Evolutionary conservation across 768 basidiomycete genomes (phyloP).

Genomic region (Naganishia friedmannii): DNA sequence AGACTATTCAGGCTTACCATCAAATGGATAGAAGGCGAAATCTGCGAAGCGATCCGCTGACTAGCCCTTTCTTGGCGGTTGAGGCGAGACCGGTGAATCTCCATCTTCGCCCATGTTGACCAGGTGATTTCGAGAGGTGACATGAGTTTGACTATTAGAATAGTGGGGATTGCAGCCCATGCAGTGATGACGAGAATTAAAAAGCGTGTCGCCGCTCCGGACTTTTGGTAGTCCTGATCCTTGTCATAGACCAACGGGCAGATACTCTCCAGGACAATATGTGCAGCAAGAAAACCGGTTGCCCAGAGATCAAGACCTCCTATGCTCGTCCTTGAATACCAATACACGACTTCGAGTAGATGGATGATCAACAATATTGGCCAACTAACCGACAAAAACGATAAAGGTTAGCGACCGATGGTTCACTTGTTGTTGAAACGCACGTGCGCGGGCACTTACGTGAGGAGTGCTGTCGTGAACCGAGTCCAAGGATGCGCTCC

Average conservation of each 20-base stretch:
- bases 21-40: background rate
- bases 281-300: background rate
- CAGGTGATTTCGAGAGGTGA: conserved; percentile 4
- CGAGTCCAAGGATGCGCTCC: conserved; percentile 16
- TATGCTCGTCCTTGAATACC: conserved; percentile 10
- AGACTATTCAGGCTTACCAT: background rate
- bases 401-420: background rate
- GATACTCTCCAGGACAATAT: background rate
- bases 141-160: background rate
- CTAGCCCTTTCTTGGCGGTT: conserved; percentile 4
- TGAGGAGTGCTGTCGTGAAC: background rate
- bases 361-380: background rate
- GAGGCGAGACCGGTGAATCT: background rate
- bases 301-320: conserved; percentile 7
- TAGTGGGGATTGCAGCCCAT: background rate
- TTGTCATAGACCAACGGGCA: background rate
- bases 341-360: conserved; percentile 1
- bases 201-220: background rate
- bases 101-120: background rate
- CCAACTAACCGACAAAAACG: background rate
- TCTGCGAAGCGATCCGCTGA: background rate
- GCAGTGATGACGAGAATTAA: background rate
- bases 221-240: too few relatives aligned
- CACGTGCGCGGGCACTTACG: background rate
- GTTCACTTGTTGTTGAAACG: background rate